Evolutionary conservation across 2,329 filamentous ascomycete genomes (phyloP).

Genomic region (Paraphoma sp.): DNA sequence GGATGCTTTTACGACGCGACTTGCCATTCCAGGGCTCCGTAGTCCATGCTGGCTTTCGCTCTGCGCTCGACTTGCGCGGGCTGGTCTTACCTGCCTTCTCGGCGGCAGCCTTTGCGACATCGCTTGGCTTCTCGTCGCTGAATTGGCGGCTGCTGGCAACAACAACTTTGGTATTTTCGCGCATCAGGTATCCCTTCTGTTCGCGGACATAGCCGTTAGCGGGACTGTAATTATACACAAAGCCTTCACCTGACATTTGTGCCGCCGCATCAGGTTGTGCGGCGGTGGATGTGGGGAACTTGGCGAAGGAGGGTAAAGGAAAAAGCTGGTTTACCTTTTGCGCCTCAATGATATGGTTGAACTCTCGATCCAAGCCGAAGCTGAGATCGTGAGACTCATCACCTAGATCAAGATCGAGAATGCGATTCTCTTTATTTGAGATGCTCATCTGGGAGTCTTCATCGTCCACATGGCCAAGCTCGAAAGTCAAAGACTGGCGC

Average conservation of each 20-base stretch:
- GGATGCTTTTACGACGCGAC: slow-evolving; percentile 69
- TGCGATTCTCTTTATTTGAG: slow-evolving; percentile 49
- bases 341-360: slow-evolving; percentile 91
- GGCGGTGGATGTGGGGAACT: slow-evolving; percentile 34
- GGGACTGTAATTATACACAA: slow-evolving; percentile 37
- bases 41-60: slow-evolving; percentile 79
- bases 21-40: slow-evolving; percentile 97
- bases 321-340: slow-evolving; percentile 82
- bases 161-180: slow-evolving; percentile 96
- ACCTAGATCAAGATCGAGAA: slow-evolving; percentile 81
- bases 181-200: slow-evolving; percentile 98
- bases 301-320: slow-evolving; percentile 43
- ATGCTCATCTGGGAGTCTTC: slow-evolving; percentile 37
- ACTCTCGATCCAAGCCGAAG: slow-evolving; percentile 88
- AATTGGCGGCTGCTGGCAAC: slow-evolving; percentile 76
- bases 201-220: slow-evolving; percentile 59
- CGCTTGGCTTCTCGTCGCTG: slow-evolving; percentile 67
- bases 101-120: slow-evolving; percentile 45
- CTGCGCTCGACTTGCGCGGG: slow-evolving; percentile 77
- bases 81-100: slow-evolving; percentile 66
- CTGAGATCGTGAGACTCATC: slow-evolving; percentile 74
- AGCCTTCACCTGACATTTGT: slow-evolving; percentile 37
- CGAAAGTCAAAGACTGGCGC: slow-evolving; percentile 44
- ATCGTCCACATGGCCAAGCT: slow-evolving; percentile 43
- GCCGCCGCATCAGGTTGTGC: slow-evolving; percentile 23